Percentiles rank a stretch among this genome's conserved stretches.
These are phyloP conservation scores for Cytospora paraplurivora DNA, from an alignment of 2,329 filamentous ascomycete genomes.

Conservation along the genomic window DNA sequence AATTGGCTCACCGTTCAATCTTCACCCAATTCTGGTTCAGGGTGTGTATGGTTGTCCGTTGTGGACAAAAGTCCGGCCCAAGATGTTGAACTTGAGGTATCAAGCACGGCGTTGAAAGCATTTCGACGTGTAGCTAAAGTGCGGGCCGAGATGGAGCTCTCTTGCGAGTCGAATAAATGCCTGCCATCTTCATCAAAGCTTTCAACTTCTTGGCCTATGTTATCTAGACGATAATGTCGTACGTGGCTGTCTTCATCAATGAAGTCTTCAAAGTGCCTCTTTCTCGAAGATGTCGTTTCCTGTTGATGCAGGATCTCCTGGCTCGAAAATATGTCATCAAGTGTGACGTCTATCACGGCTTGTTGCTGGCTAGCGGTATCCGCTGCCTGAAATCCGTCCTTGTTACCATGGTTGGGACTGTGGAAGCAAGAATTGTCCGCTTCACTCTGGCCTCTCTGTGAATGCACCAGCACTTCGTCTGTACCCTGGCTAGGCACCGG, in stretches of 20 bases:
- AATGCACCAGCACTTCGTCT: background rate
- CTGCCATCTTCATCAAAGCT: conserved; percentile 11
- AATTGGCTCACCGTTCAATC: conserved; percentile 6
- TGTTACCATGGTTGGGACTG: background rate
- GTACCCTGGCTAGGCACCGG: background rate
- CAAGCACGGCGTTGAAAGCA: conserved; percentile 38
- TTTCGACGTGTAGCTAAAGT: conserved; percentile 35
- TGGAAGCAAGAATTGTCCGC: background rate
- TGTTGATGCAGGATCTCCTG: background rate
- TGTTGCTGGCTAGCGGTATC: background rate
- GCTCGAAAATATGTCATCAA: conserved; percentile 5
- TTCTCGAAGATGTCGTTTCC: background rate
- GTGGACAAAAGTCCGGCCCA: conserved; percentile 41
- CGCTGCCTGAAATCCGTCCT: no score
- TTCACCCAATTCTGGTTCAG: conserved; percentile 41
- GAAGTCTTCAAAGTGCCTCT: conserved; percentile 16
- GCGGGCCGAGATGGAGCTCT: conserved; percentile 35
- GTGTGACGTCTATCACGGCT: conserved; percentile 21
- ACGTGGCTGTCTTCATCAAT: background rate
- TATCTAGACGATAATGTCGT: background rate
- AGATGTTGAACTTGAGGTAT: conserved; percentile 32
- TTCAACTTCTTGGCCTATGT: background rate
- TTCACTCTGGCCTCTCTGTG: background rate
- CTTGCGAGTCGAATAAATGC: conserved; percentile 36
- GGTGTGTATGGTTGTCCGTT: conserved; percentile 41